A percentile compares a stretch with the other conserved stretches of the same genome.
Evolutionary conservation across 148 eudicot genomes (phyloP).

Genomic region (Dysphania ambrosioides): DNA sequence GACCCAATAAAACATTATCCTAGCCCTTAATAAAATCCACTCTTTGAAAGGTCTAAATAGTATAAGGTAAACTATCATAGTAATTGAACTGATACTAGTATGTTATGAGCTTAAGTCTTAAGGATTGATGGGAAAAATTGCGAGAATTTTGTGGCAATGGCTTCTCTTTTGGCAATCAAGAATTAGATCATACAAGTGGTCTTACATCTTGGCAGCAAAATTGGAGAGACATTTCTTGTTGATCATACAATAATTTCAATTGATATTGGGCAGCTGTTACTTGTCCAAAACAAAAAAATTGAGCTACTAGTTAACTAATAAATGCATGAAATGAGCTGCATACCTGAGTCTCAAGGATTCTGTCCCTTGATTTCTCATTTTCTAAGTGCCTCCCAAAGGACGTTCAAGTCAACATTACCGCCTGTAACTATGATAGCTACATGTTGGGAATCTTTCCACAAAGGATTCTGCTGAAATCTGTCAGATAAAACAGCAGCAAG

Average conservation of each 20-base stretch:
- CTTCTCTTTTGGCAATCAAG: no score
- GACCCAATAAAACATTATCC: no score
- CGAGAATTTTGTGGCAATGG: background rate
- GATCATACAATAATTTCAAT: no score
- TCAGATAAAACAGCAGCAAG: slow-evolving; percentile 82
- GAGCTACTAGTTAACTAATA: background rate
- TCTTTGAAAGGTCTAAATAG: no score
- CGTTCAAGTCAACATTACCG: slow-evolving; percentile 83
- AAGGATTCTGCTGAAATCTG: slow-evolving; percentile 53
- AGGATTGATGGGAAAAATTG: background rate
- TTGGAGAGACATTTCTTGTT: no score
- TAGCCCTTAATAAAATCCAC: no score
- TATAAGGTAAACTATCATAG: no score
- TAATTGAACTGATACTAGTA: background rate
- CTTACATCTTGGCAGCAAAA: no score
- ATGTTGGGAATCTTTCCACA: slow-evolving; percentile 56
- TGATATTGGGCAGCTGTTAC: no score
- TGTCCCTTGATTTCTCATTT: slow-evolving; percentile 19
- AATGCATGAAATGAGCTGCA: background rate
- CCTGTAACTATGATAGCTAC: slow-evolving; percentile 81
- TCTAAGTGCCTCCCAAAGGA: slow-evolving; percentile 64
- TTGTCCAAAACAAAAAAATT: no score
- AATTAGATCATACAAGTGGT: no score
- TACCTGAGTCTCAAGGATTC: background rate
- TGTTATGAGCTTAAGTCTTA: background rate